These are phyloP conservation scores for fission yeast (Schizosaccharomyces pombe) DNA, from an alignment of 805 yeast species.

Conservation along the genomic window DNA sequence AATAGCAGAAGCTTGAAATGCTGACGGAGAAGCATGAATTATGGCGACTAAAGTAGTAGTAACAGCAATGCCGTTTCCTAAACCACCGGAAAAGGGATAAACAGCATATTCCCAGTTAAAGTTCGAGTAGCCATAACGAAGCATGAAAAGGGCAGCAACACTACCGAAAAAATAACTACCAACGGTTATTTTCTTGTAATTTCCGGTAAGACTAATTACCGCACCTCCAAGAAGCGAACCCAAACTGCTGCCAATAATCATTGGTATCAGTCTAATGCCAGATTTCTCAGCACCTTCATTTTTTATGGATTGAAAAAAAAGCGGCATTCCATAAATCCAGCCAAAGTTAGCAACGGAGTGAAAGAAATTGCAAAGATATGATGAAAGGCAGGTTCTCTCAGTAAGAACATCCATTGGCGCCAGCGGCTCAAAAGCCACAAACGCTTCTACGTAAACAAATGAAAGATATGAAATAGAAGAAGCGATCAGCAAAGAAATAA, in stretches of 20 bases:
- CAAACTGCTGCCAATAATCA: slow-evolving; percentile 39
- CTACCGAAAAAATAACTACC: slow-evolving; percentile 5
- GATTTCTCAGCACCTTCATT: slow-evolving; percentile 29
- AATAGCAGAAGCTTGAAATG: slow-evolving; percentile 47
- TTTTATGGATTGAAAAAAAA: slow-evolving; percentile 35
- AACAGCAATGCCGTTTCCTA: slow-evolving; percentile 30
- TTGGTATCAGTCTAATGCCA: slow-evolving; percentile 27
- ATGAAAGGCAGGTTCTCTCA: slow-evolving; percentile 36
- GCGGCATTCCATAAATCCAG: slow-evolving; percentile 43
- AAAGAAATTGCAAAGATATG: slow-evolving; percentile 49
- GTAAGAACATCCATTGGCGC: slow-evolving; percentile 35
- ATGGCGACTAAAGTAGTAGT: slow-evolving; percentile 39
- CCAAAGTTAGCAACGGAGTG: slow-evolving; percentile 44
- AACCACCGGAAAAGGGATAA: slow-evolving; percentile 25
- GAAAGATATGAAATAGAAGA: slow-evolving; percentile 16
- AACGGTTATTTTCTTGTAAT: slow-evolving; percentile 9
- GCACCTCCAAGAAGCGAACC: slow-evolving; percentile 49
- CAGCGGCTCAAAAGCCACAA: slow-evolving; percentile 37
- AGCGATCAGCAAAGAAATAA: slow-evolving; percentile 16
- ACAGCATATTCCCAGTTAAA: background rate
- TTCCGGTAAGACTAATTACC: slow-evolving; percentile 42
- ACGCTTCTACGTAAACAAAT: slow-evolving; percentile 30
- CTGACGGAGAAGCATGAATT: slow-evolving; percentile 35
- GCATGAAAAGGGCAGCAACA: background rate
- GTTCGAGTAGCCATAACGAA: background rate